These are phyloP conservation scores for Albugo candida DNA, from an alignment of 352 stramenopile genomes.

Conservation along the genomic window DNA sequence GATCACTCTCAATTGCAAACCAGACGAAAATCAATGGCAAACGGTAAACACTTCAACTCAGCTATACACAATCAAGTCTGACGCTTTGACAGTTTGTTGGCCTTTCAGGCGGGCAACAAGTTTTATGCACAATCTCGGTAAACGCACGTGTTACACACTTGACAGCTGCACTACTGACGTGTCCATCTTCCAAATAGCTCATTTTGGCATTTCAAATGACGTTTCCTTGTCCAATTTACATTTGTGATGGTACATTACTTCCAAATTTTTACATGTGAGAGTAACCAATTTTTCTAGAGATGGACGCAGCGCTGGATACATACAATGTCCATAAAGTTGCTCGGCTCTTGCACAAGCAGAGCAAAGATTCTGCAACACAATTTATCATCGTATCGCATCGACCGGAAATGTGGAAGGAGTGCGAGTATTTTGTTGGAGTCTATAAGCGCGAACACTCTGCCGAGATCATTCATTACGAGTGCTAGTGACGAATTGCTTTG, in stretches of 20 bases:
- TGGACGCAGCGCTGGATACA: slow-evolving; percentile 19
- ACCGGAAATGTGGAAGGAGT: slow-evolving; percentile 16
- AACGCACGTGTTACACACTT: not conserved
- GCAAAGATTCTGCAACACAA: slow-evolving; percentile 8
- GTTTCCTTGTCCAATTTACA: slow-evolving; percentile 17
- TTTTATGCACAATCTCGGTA: slow-evolving; percentile 18
- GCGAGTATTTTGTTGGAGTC: slow-evolving; percentile 11
- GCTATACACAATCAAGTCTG: not conserved
- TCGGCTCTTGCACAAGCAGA: slow-evolving; percentile 11
- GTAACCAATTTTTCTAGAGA: slow-evolving; percentile 8
- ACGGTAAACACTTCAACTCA: slow-evolving; percentile 2
- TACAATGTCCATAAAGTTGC: slow-evolving; percentile 16
- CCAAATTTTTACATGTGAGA: not conserved
- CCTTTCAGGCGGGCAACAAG: slow-evolving; percentile 19
- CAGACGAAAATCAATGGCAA: slow-evolving; percentile 21
- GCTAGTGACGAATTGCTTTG: no score
- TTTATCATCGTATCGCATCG: slow-evolving; percentile 20
- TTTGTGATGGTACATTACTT: slow-evolving; percentile 15
- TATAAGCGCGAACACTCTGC: slow-evolving; percentile 15
- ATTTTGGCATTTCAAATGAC: slow-evolving; percentile 19
- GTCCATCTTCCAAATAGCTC: slow-evolving; percentile 4
- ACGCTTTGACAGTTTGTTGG: slow-evolving; percentile 12
- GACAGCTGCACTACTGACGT: not conserved
- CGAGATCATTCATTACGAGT: slow-evolving; percentile 8
- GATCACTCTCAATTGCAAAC: slow-evolving; percentile 20